phyloP scores from a whole-genome alignment of 352 stramenopile species.

The Globisporangium ultimum region DNA sequence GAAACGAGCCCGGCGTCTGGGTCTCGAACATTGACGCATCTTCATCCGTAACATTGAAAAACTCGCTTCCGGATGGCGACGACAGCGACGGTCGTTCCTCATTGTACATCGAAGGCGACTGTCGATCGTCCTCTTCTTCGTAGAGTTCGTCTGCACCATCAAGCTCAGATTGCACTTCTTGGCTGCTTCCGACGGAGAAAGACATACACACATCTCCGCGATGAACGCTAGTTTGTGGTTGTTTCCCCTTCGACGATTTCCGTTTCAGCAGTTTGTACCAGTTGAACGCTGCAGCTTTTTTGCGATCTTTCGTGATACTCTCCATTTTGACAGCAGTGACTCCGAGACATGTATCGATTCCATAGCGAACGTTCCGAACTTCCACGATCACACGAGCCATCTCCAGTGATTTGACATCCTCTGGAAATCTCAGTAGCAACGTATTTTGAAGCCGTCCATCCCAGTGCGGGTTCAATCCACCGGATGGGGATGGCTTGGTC shows the following conservation, averaged over 20 bases:
- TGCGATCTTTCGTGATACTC: conserved; percentile 74
- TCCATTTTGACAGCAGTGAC: conserved; percentile 80
- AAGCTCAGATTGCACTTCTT: conserved; percentile 69
- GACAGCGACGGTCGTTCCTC: conserved; percentile 21
- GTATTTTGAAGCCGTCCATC: conserved; percentile 77
- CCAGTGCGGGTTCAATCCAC: conserved; percentile 72
- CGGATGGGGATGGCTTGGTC: conserved; percentile 75
- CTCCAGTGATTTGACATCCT: conserved; percentile 53
- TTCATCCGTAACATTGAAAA: conserved; percentile 42
- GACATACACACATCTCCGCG: conserved; percentile 73
- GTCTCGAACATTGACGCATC: conserved; percentile 28
- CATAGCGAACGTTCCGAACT: conserved; percentile 81
- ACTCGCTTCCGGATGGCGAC: conserved; percentile 31
- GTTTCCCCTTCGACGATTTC: conserved; percentile 52
- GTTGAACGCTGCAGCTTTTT: conserved; percentile 77
- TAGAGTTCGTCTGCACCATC: conserved; percentile 33
- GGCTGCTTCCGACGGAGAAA: conserved; percentile 82
- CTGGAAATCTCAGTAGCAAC: conserved; percentile 65
- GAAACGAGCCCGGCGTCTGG: conserved; percentile 37
- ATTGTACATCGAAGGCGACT: conserved; percentile 22
- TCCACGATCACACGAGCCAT: conserved; percentile 83
- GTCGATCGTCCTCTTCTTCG: conserved; percentile 25
- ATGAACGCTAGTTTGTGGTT: conserved; percentile 53
- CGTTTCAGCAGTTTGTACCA: conserved; percentile 86
- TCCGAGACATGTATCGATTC: conserved; percentile 81